Percentiles rank a stretch among this genome's conserved stretches.
Evolutionary conservation across 495 filamentous ascomycete genomes (phyloP).

Genomic region (Bacidia gigantensis): DNA sequence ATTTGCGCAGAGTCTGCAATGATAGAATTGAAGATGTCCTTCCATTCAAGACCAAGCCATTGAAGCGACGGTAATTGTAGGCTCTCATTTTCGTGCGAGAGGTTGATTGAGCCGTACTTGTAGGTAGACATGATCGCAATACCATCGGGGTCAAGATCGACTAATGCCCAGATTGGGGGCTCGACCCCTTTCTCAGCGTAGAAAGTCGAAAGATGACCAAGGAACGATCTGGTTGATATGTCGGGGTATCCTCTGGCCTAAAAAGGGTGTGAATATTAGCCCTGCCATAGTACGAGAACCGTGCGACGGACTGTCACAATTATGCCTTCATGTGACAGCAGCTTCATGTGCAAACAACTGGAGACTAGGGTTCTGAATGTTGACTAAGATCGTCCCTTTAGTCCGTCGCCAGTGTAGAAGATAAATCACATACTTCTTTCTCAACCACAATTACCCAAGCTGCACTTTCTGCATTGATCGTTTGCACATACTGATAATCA

Average conservation of each 20-base stretch:
- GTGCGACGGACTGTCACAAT: slow-evolving; percentile 57
- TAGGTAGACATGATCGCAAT: slow-evolving; percentile 78
- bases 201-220: slow-evolving; percentile 24
- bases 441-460: slow-evolving; percentile 78
- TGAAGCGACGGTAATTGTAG: slow-evolving; percentile 42
- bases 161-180: slow-evolving; percentile 48
- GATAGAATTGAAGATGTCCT: slow-evolving; percentile 33
- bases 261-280: too few relatives aligned
- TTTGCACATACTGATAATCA: slow-evolving; percentile 34
- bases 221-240: slow-evolving; percentile 61
- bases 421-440: slow-evolving; percentile 53
- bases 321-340: slow-evolving; percentile 41
- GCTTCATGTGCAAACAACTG: slow-evolving; percentile 37
- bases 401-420: not conserved
- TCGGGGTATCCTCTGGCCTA: slow-evolving; percentile 95
- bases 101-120: slow-evolving; percentile 62
- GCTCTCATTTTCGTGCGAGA: slow-evolving; percentile 54
- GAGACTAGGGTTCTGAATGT: slow-evolving; percentile 59
- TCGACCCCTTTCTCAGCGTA: slow-evolving; percentile 12
- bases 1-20: slow-evolving; percentile 14
- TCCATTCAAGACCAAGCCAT: slow-evolving; percentile 63
- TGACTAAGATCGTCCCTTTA: slow-evolving; percentile 36
- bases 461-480: slow-evolving; percentile 37
- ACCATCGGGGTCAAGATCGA: slow-evolving; percentile 78
- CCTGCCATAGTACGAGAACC: too few relatives aligned